Evolutionary conservation across 1,284 basidiomycete species (phyloP).

Genomic region (Ustilago vetiveriae): DNA sequence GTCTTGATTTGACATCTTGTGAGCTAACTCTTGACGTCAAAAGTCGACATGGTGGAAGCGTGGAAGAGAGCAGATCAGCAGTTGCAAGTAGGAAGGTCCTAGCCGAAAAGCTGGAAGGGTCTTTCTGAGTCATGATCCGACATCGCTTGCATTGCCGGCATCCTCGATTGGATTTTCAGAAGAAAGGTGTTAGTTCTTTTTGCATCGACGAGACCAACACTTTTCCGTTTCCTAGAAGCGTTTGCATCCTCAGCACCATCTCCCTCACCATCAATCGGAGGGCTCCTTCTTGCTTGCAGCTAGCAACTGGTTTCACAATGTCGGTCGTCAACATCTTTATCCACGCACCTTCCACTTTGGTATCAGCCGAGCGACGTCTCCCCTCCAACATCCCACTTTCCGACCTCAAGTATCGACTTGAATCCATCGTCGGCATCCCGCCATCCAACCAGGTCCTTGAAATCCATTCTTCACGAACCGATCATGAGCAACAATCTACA

Average conservation of each 20-base stretch:
- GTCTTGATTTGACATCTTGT: conserved; percentile 6
- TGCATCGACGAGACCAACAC: no score
- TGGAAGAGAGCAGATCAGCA: conserved; percentile 1
- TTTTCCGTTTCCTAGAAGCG: no score
- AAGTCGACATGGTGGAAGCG: no score
- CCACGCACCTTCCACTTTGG: conserved; percentile 51
- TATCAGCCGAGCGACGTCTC: conserved; percentile 54
- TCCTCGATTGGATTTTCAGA: no score
- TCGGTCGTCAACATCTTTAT: conserved; percentile 54
- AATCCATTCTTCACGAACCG: conserved; percentile 71
- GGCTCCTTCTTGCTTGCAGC: background rate
- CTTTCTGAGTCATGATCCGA: no score
- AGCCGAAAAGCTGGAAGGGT: no score
- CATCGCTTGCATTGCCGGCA: no score
- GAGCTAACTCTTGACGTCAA: no score
- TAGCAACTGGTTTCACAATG: conserved; percentile 20
- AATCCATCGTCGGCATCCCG: conserved; percentile 89
- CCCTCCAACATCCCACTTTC: conserved; percentile 39
- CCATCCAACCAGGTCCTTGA: conserved; percentile 60
- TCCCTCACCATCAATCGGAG: no score
- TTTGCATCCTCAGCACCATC: no score
- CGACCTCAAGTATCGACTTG: conserved; percentile 77
- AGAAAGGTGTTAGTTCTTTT: no score
- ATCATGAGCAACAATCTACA: conserved; percentile 45
- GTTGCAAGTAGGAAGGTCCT: no score